Base-by-base conservation (phyloP, 2,329 filamentous ascomycete species). In the Verticillium klebahnii region DNA sequence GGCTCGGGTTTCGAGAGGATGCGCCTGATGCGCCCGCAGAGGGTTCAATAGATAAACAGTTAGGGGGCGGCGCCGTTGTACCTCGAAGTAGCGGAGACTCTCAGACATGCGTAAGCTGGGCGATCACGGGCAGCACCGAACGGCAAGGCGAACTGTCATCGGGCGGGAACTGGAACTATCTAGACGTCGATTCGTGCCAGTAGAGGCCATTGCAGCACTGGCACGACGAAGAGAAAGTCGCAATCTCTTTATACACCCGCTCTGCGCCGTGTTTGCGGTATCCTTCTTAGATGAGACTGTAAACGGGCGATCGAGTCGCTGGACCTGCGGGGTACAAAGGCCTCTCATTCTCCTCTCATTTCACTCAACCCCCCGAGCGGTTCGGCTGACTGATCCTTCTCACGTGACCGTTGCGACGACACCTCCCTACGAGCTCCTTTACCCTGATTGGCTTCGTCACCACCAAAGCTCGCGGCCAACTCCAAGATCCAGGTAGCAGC, bases 401-500 rank as follows among this genome's bases (percentile, higher is more conserved):
- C 45, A 50, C 45, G 45, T 50, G 45, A 50, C 12, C 4, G 6
- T 5, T 5, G 7, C 45, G 19, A 50, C 45, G 45, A 50, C 45
- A 50, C 19, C 45, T 50, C 45, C 45, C 45, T 50, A 3, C 45
- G 9, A 50, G 37, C 61, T 39, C 40, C 60, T 56, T n/a, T n/a
- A 23, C 45, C 45, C 64, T 66, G 61, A 63, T 62, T 66, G 63
- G 45, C 39, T 60, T 63, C 59, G 57, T 63, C 63, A 40, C 61
- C 60, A 59, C 64, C 59, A 64, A 62, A 66, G 64, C 64, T 65
- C 64, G 59, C 57, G 60, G 34, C 45, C 45, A 50, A 50, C 45
- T 50, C 45, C 45, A 50, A 50, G 58, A 60, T 61, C 63, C 63
- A 62, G 63, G 64, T 60, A 65, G 12, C 58, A 37, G 34, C 57